A percentile compares a stretch with the other conserved stretches of the same genome.
These are phyloP conservation scores for Fistulinella prunicolor DNA, from an alignment of 768 basidiomycete species.

Conservation along the genomic window DNA sequence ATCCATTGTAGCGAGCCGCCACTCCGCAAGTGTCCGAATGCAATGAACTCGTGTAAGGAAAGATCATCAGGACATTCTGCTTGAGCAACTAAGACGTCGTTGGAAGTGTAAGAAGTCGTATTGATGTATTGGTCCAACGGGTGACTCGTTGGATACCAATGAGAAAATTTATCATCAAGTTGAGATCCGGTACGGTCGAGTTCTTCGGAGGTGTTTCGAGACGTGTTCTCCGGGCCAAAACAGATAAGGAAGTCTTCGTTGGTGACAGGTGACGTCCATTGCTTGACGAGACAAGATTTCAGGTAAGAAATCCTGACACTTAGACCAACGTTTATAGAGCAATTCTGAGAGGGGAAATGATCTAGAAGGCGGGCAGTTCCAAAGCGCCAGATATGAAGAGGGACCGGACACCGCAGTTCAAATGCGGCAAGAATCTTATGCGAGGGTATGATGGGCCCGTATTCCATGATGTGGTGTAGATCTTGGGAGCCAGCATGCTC, in stretches of 20 bases:
- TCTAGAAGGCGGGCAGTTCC: constrained; percentile 26
- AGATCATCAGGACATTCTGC: neutral
- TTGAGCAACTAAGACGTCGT: neutral
- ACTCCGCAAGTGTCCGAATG: neutral
- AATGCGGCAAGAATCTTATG: constrained; percentile 25
- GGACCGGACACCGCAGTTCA: constrained; percentile 35
- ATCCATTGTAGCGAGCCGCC: neutral
- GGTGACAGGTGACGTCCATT: constrained; percentile 17
- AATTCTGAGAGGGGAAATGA: neutral
- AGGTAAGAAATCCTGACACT: too few species aligned
- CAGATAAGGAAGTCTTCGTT: too few species aligned
- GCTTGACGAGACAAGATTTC: neutral
- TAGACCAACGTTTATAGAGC: neutral
- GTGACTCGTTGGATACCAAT: neutral
- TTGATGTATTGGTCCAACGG: neutral
- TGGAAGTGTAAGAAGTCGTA: neutral
- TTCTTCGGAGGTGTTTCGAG: too few species aligned
- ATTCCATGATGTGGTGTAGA: neutral
- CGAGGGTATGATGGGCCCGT: neutral
- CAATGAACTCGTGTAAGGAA: neutral
- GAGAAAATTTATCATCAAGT: neutral
- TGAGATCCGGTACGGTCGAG: neutral
- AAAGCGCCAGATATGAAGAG: constrained; percentile 39
- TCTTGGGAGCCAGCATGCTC: neutral
- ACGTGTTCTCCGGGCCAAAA: too few species aligned